Conservation (phyloP, 441 rosid species). For the Raphanus hybrid region DNA sequence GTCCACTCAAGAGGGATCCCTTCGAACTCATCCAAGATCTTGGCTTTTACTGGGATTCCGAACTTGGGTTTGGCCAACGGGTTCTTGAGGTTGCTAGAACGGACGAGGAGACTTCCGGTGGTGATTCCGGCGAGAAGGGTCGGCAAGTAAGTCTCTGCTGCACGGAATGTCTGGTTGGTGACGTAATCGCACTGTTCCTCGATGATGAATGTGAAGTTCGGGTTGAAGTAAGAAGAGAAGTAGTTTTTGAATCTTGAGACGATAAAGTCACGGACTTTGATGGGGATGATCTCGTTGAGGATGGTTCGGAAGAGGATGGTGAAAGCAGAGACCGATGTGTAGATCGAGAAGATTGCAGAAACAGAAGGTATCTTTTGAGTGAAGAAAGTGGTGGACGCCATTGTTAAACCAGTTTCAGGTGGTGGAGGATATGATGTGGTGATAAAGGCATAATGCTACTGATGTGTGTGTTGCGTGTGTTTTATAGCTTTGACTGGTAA, state of each 20-base stretch:
- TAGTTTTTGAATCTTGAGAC: slow-evolving; percentile 7
- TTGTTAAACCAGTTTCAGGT: slow-evolving; percentile 13
- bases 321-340: slow-evolving; percentile 52
- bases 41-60: slow-evolving; percentile 37
- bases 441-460: not conserved
- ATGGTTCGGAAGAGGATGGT: slow-evolving; percentile 48
- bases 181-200: slow-evolving; percentile 52
- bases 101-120: slow-evolving; percentile 45
- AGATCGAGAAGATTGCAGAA: slow-evolving; percentile 45
- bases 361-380: slow-evolving; percentile 42
- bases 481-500: too few relatives aligned
- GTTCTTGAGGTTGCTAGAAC: slow-evolving; percentile 49
- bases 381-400: slow-evolving; percentile 37
- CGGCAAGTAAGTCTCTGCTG: slow-evolving; percentile 46
- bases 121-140: slow-evolving; percentile 37
- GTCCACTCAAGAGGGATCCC: slow-evolving; percentile 48
- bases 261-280: slow-evolving; percentile 34
- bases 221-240: slow-evolving; percentile 32
- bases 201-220: slow-evolving; percentile 48
- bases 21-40: slow-evolving; percentile 39
- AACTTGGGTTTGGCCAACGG: slow-evolving; percentile 43
- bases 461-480: not conserved
- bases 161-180: slow-evolving; percentile 49
- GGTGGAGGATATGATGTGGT: not conserved
- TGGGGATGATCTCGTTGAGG: slow-evolving; percentile 47